Conservation (phyloP, 2,329 filamentous ascomycete genomes). For the Bipolaris cookei region DNA sequence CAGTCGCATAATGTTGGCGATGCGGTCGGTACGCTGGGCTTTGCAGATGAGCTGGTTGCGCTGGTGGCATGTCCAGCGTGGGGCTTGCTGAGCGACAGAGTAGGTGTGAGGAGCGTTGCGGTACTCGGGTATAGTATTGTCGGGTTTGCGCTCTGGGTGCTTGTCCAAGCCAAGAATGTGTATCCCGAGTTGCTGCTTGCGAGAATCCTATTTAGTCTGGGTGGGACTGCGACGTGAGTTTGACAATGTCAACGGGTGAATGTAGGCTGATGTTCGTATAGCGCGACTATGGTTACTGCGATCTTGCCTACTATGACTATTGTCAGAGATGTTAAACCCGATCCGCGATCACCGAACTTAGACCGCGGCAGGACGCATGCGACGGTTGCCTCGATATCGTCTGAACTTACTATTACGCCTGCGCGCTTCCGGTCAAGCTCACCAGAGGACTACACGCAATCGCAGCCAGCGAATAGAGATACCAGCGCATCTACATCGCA, state of each 20-base stretch:
- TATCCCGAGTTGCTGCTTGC: slow-evolving; percentile 89
- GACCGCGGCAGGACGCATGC: slow-evolving; percentile 58
- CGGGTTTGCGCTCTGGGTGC: slow-evolving; percentile 74
- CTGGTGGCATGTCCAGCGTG: slow-evolving; percentile 80
- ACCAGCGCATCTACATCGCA: slow-evolving; percentile 59
- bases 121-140: slow-evolving; percentile 84
- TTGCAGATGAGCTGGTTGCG: slow-evolving; percentile 82
- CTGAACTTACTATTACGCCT: slow-evolving; percentile 77
- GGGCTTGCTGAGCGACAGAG: slow-evolving; percentile 77
- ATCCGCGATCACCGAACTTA: slow-evolving; percentile 36
- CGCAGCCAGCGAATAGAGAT: slow-evolving; percentile 26
- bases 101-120: slow-evolving; percentile 69
- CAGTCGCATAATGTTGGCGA: slow-evolving; percentile 75
- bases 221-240: slow-evolving; percentile 80
- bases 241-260: background rate
- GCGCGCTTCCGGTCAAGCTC: slow-evolving; percentile 53
- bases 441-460: slow-evolving; percentile 21
- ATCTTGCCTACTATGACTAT: slow-evolving; percentile 76
- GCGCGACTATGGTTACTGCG: slow-evolving; percentile 93
- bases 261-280: slow-evolving; percentile 32
- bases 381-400: slow-evolving; percentile 71
- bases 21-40: slow-evolving; percentile 82
- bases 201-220: slow-evolving; percentile 85
- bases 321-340: slow-evolving; percentile 31
- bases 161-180: slow-evolving; percentile 85